Base-by-base conservation (phyloP, 306 rosid genomes). In the Castanospermum australe region DNA sequence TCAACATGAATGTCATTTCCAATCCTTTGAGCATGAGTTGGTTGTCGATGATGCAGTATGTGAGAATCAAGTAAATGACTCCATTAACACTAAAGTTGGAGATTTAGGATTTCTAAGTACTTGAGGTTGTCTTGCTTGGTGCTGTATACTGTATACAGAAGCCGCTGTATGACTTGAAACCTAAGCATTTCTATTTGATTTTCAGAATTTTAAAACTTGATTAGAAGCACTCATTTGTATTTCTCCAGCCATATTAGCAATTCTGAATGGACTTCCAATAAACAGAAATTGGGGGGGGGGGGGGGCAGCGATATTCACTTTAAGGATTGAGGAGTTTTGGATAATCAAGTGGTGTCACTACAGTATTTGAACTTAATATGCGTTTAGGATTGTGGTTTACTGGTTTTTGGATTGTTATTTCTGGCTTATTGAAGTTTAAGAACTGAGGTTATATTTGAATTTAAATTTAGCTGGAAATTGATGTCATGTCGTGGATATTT, bases 51-150 rank as follows among this genome's bases (percentile, higher is more conserved):
- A 71, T 42, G 69, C 42, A 75, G 17, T 67, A 12, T 8, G 64
- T 82, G 78, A 65, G 18, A 76, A 44, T 64, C 60, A 45, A 76
- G 83, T 33, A 6, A 65, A 42, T 30, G 59, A 60, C 35, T 80
- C 47, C 11, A 35, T 63, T 18, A 36, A 69, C 39, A 33, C 74
- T n/a, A 68, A 30, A 32, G 52, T 44, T 67, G 61, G 50, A 81
- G 77, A 85, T 17, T 25, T 76, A 30, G 56, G 56, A 83, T 38
- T 35, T 6, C 30, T 35, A 24, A 14, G 59, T 25, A 51, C 35
- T 51, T 73, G 66, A 73, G 72, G 15, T 35, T 71, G 5, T 48
- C 7, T 59, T 67, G 18, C 15, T 33, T 50, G 45, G 57, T 38
- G 33, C 4, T n/a, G 21, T 41, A 11, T 74, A 41, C 1, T 35